Evolutionary conservation across 75 land plant species (phyloP), one percentile per base, ranked within the genome.

Genomic region (Isoetes taiwanensis): DNA sequence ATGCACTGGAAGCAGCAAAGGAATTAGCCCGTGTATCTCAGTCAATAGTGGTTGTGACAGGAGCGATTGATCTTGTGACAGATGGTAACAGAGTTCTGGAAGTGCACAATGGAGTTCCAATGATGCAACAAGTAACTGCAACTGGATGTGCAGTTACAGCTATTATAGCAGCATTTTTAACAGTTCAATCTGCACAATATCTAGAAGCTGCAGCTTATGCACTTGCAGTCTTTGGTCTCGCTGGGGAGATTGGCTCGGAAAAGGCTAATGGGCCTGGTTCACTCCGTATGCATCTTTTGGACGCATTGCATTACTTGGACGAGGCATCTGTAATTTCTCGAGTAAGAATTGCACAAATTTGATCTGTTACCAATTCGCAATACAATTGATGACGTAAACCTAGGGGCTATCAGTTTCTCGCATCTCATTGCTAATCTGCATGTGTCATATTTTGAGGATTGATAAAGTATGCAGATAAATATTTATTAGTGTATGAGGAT

Each of bases 101-200:
- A 16, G 87, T 71, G 25, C 65, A 72, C 48, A 91, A 91, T 59
- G 97, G 97, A 16, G 97, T 86, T 14, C 53, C 88, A 29, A 69
- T 91, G 72, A 52, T 91, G 78, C 94, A 91, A 54, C 61, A 70
- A 58, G 86, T 91, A 32, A 91, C 97, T n/a, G 94, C 88, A 3
- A 83, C 88, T 0, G 94, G 97, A 9, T 91, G 97, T 41, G 78
- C 94, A 4, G 94, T 86, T 28, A 83, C 97, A 4, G 87, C 97
- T 9, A 73, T 86, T 17, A 86, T 91, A 56, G 77, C 97, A 32
- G 88, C 94, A 5, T 91, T 91, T 61, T 71, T 80, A 56, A 78
- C 97, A 9, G 69, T 76, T 16, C 63, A 83, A 21, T 78, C 82
- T 12, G 34, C 33, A 10, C 66, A 74, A 33, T 53, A 78, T 21